Evolutionary conservation across 164 flowering plant species (phyloP), one percentile per base, ranked within the genome.

Genomic region (Nymphaea colorata): DNA sequence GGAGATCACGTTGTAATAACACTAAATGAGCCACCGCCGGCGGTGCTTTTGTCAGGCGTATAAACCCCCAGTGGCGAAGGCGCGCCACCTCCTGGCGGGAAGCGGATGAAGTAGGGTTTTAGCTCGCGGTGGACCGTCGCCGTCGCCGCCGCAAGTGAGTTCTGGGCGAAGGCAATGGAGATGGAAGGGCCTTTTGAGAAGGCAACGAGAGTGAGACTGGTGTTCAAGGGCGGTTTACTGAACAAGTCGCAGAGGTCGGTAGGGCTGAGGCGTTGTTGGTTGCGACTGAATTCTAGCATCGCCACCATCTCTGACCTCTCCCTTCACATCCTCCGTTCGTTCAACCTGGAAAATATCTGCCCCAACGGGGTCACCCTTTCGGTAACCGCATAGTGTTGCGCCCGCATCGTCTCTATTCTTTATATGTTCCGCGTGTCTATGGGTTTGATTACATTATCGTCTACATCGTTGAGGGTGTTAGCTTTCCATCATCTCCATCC

Each of bases 181-280:
- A 61, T 41, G 43, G 44, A 57, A n/a, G 53, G 11, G 70, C 12
- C 16, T 73, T 66, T 79, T 79, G 61, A 55, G 53, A 25, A 42
- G 36, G 76, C 43, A 15, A 10, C 73, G 66, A 77, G 91, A 75
- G 62, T 87, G 11, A 87, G 95, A 2, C 5, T 88, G 68, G 68
- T 57, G 44, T 86, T 87, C 77, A 79, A 77, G 15, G 85, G 70
- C 2, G 55, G 70, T 25, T 65, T 87, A 16, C 80, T 87, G n/a
- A 80, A 75, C 81, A 74, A 77, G 67, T 57, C 87, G 0, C 88
- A 82, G 82, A 81, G 66, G 70, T 70, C 65, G n/a, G 70, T 78
- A 8, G 96, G 93, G 4, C 76, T 90, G 69, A 83, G 74, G 59
- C 82, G 84, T n/a, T 74, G 85, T 72, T 88, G 91, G 96, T 43